Evolutionary conservation across 805 yeast genomes (phyloP).

Genomic region (Starmerella davenportii): DNA sequence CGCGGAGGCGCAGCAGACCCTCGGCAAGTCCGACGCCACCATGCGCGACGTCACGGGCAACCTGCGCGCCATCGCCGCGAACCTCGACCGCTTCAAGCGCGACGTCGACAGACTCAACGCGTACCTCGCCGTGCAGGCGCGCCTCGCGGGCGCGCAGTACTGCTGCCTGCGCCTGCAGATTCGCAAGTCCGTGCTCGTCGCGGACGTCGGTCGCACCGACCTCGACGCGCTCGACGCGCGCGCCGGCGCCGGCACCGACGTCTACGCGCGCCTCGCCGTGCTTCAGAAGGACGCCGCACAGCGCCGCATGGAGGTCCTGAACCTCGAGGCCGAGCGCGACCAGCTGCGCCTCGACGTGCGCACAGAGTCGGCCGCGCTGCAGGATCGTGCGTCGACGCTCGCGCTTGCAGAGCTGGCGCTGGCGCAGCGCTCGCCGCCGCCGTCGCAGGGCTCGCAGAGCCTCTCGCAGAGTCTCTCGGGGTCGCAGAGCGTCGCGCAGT

Average conservation of each 20-base stretch:
- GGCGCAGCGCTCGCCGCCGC: background rate
- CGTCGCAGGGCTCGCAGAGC: background rate
- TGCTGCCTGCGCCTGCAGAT: background rate
- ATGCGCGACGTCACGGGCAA: background rate
- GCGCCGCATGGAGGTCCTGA: background rate
- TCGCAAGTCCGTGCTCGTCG: background rate
- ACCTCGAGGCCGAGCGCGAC: background rate
- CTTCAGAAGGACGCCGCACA: background rate
- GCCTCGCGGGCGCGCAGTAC: background rate
- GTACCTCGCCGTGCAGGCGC: background rate
- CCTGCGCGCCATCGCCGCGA: background rate
- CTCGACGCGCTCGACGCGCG: background rate
- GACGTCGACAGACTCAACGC: background rate
- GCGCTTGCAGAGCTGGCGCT: background rate
- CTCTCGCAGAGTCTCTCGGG: background rate
- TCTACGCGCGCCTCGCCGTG: background rate
- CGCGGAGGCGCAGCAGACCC: slow-evolving; percentile 55
- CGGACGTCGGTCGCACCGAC: background rate
- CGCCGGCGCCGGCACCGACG: background rate
- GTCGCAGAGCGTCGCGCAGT: slow-evolving; percentile 65
- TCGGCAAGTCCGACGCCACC: slow-evolving; percentile 21
- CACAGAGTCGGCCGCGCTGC: background rate
- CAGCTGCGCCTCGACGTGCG: background rate
- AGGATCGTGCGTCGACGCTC: background rate
- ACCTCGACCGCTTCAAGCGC: slow-evolving; percentile 13